Base-by-base conservation (phyloP, 2,329 filamentous ascomycete species). In the Apiospora arundinis region DNA sequence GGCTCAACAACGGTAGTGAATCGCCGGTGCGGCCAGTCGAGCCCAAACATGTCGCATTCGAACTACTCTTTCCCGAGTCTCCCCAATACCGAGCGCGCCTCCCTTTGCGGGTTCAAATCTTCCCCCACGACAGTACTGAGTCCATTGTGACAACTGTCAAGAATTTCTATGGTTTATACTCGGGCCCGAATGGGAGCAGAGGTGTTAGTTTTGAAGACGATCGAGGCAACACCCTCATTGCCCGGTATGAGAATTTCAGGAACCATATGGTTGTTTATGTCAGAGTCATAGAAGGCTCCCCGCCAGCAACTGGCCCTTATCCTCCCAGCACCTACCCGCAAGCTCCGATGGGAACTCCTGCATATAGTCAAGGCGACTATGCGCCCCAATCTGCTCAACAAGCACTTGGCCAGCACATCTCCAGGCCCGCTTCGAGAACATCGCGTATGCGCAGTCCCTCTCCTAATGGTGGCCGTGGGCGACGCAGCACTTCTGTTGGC, bases 101-200 rank as follows among this genome's bases (percentile, higher is more conserved):
- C 75, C 93, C 93, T n/a, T 92, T 95, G 90, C 88, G 93, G 78
- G 93, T 95, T 70, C 93, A 97, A 79, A 98, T 99, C 76, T 97
- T 92, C 79, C 94, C 94, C 66, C 95, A 98, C 82, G 96, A 99
- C 85, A 95, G 94, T 69, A 98, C 95, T 28, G 95, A 98, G 80
- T 98, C 95, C 46, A 99, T 99, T 84, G 94, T 98, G 74, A 96
- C 95, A 18, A 98, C 96, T 1, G 95, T 98, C 79, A 98, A 97
- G 88, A 98, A 98, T 86, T 98, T 98, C 85, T 98, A 97, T 81
- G 96, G 96, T 73, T 89, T 99, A 76, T 98, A 98, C 81, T 93
- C 95, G 75, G 91, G 90, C 73, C 86, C 87, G 46, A 84, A 83
- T 74, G 89, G 90, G 76, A 90, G 90, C 76, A 92, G 92, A 80